A percentile compares a stretch with the other conserved stretches of the same genome.
Evolutionary conservation across 768 basidiomycete genomes (phyloP).

Genomic region (Boletus barrowsii): DNA sequence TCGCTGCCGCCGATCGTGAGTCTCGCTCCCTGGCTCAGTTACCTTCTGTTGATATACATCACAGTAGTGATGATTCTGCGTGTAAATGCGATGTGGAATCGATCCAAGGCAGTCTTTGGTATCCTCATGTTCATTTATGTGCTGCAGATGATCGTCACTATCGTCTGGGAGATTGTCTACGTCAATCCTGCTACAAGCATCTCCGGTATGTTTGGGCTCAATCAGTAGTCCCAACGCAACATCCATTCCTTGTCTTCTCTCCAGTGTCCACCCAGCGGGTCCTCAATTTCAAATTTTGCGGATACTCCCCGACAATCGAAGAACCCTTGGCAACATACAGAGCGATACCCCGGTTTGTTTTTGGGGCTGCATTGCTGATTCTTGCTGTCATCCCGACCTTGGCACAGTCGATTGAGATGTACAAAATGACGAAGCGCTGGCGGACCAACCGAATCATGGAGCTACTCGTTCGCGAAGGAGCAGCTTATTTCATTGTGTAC

Average conservation of each 20-base stretch:
- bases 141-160: background rate
- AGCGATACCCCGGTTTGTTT: slow-evolving; percentile 4
- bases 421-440: slow-evolving; percentile 8
- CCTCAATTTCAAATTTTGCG: background rate
- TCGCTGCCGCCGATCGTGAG: slow-evolving; percentile 17
- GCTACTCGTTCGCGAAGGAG: slow-evolving; percentile 9
- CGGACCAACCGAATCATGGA: slow-evolving; percentile 1
- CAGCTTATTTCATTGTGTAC: slow-evolving; percentile 15
- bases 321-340: background rate
- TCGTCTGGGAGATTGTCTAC: slow-evolving; percentile 1
- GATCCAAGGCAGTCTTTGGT: slow-evolving; percentile 4
- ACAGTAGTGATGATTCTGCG: slow-evolving; percentile 21
- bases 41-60: background rate
- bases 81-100: slow-evolving; percentile 12
- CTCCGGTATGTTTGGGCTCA: background rate
- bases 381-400: background rate
- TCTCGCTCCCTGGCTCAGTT: background rate
- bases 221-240: background rate
- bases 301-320: background rate
- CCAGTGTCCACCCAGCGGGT: background rate
- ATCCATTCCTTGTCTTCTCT: background rate
- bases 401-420: background rate
- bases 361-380: slow-evolving; percentile 2
- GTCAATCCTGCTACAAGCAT: background rate
- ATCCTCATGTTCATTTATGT: slow-evolving; percentile 4